Evolutionary conservation across 2,329 filamentous ascomycete genomes (phyloP), one percentile per base, ranked within the genome.

Genomic region (Pyrenophora graminea): DNA sequence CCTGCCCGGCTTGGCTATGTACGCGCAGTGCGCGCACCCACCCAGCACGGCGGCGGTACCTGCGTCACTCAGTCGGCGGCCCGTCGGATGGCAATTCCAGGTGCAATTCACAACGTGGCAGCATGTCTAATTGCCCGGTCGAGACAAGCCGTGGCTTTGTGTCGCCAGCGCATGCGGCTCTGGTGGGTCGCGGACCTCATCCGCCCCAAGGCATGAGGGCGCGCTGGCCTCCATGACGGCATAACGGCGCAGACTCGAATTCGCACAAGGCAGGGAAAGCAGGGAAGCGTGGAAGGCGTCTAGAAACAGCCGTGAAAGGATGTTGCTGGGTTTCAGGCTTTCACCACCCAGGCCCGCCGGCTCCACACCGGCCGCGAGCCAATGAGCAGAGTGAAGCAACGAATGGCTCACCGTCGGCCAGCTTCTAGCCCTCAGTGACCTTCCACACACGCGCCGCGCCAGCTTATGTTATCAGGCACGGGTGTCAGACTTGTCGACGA

Each of bases 301-400:
- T 61, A 57, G 59, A 66, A 42, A 61, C 40, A 30, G 48, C 38
- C 41, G 50, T 45, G 40, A 39, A 61, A 51, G 58, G 53, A 42
- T 62, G 53, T 61, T 64, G 64, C 61, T 65, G 30, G 59, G 50
- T 31, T 17, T 13, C 47, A 54, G 23, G 55, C 55, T 51, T 43
- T 54, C 12, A 21, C 53, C 39, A 32, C 18, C 50, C 52, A 55
- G 48, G 31, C 40, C 49, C 53, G 51, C 27, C 39, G 37, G 42
- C 41, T 53, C 50, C 47, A 48, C 51, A 33, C 41, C 40, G 25
- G 27, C 39, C 32, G 45, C 45, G 39, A 55, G 50, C 63, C 65
- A 59, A 59, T 62, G 49, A 50, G 48, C 49, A 56, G 58, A 61
- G 51, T 65, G 62, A 66, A 63, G 64, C 62, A 53, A 34, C 58